Conservation (phyloP, 495 filamentous ascomycete genomes). For the Chaetomidium leptoderma region DNA sequence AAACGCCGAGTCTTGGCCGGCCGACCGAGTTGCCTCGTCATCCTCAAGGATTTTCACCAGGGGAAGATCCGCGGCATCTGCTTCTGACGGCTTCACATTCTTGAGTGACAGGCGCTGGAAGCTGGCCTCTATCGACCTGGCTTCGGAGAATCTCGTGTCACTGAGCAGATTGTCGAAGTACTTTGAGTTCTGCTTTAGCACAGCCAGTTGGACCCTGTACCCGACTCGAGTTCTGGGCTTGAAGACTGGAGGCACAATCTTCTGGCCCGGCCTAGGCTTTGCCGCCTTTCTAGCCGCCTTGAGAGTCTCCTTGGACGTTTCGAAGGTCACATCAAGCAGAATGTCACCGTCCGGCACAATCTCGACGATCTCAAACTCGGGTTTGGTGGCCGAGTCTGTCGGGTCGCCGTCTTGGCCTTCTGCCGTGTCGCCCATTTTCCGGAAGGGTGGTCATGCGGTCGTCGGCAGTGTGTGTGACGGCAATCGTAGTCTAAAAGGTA, state of each 20-base stretch:
- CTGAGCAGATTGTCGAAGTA: conserved; percentile 58
- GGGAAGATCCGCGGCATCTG: conserved; percentile 48
- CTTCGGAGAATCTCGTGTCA: conserved; percentile 50
- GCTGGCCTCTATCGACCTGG: conserved; percentile 40
- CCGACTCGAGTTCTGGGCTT: conserved; percentile 34
- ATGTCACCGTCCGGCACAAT: conserved; percentile 53
- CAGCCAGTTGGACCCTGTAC: conserved; percentile 38
- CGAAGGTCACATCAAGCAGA: conserved; percentile 51
- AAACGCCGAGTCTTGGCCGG: conserved; percentile 46
- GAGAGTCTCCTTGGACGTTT: conserved; percentile 46
- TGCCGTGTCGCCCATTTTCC: conserved; percentile 24
- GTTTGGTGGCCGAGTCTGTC: conserved; percentile 2
- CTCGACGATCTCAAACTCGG: conserved; percentile 31
- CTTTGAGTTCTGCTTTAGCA: conserved; percentile 47
- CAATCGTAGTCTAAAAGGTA: background rate
- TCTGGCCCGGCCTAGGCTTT: conserved; percentile 23
- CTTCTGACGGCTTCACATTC: conserved; percentile 42
- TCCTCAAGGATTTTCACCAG: conserved; percentile 54
- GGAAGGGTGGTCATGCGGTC: conserved; percentile 6
- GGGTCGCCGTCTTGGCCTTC: conserved; percentile 19
- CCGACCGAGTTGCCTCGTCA: conserved; percentile 52
- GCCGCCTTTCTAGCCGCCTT: conserved; percentile 23
- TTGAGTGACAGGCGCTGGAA: conserved; percentile 39
- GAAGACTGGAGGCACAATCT: conserved; percentile 22
- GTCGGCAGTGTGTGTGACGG: background rate